These are phyloP conservation scores for Sergeia podlipaevii DNA, from an alignment of 208 protist genomes.

Conservation along the genomic window DNA sequence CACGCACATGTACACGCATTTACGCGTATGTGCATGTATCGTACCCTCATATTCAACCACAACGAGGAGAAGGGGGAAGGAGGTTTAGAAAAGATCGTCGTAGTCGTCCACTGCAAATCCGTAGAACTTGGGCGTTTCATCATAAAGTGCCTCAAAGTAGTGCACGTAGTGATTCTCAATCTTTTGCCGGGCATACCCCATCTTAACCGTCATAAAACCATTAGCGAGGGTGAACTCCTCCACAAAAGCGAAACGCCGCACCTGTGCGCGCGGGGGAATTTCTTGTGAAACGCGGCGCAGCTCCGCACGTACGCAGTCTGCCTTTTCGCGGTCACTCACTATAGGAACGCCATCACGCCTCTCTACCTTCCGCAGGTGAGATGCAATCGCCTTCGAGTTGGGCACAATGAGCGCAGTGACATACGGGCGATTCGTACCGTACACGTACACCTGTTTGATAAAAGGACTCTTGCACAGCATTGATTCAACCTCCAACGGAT, in stretches of 20 bases:
- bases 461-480: slow-evolving; percentile 79
- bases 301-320: slow-evolving; percentile 84
- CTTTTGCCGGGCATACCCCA: slow-evolving; percentile 81
- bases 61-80: no score
- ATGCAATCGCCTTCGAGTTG: slow-evolving; percentile 80
- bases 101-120: slow-evolving; percentile 92
- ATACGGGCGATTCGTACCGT: slow-evolving; percentile 71
- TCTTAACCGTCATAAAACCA: slow-evolving; percentile 88
- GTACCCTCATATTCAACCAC: no score
- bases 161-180: slow-evolving; percentile 88
- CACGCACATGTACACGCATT: no score
- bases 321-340: slow-evolving; percentile 87
- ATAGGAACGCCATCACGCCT: slow-evolving; percentile 87
- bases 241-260: slow-evolving; percentile 88
- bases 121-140: slow-evolving; percentile 90
- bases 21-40: neutral
- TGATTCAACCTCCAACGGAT: slow-evolving; percentile 77
- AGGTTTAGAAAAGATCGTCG: slow-evolving; percentile 88
- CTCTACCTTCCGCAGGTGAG: slow-evolving; percentile 84
- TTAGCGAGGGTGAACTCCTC: slow-evolving; percentile 89
- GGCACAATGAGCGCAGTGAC: slow-evolving; percentile 79
- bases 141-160: slow-evolving; percentile 87
- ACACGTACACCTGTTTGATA: slow-evolving; percentile 84
- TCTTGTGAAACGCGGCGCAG: slow-evolving; percentile 73
- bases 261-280: slow-evolving; percentile 73